A percentile compares a stretch with the other conserved stretches of the same genome.
These are phyloP conservation scores for Oryza australiensis DNA, from an alignment of 176 grass and related monocot species.

Conservation along the genomic window DNA sequence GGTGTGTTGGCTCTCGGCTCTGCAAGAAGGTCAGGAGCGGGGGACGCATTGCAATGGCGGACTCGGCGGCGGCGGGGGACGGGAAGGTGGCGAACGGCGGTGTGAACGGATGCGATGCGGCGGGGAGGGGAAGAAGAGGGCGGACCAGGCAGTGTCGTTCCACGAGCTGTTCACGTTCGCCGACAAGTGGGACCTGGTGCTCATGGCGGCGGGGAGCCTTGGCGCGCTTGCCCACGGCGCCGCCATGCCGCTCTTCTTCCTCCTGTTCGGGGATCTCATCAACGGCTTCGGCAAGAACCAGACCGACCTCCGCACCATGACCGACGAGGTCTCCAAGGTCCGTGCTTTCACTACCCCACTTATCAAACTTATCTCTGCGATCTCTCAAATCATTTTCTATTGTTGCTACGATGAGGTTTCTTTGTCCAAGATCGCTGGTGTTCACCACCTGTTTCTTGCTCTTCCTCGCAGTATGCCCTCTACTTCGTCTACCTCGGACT, in stretches of 20 bases:
- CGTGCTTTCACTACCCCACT: not conserved
- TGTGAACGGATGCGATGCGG: conserved; percentile 25
- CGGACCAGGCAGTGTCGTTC: conserved; percentile 76
- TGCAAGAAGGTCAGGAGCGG: not conserved
- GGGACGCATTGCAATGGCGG: conserved; percentile 47
- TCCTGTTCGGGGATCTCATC: conserved; percentile 96
- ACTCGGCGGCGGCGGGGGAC: conserved; percentile 28
- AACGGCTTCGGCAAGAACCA: conserved; percentile 98
- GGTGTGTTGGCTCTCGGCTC: not conserved
- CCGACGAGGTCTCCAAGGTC: conserved; percentile 98
- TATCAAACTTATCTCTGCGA: not conserved
- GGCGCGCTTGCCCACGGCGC: conserved; percentile 89
- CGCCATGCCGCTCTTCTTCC: conserved; percentile 99
- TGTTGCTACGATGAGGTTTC: not conserved
- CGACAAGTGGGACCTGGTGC: conserved; percentile 70
- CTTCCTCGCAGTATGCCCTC: conserved; percentile 69
- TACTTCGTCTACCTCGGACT: conserved; percentile 98
- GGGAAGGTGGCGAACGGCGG: conserved; percentile 41
- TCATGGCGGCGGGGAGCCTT: conserved; percentile 72
- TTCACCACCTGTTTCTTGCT: not conserved
- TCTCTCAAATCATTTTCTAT: not conserved
- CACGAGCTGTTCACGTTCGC: conserved; percentile 88
- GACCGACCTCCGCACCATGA: conserved; percentile 83
- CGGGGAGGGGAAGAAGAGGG: conserved; percentile 70
- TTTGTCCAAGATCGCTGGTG: not conserved